Evolutionary conservation across 768 basidiomycete genomes (phyloP).

Genomic region (Scleroderma citrinum): DNA sequence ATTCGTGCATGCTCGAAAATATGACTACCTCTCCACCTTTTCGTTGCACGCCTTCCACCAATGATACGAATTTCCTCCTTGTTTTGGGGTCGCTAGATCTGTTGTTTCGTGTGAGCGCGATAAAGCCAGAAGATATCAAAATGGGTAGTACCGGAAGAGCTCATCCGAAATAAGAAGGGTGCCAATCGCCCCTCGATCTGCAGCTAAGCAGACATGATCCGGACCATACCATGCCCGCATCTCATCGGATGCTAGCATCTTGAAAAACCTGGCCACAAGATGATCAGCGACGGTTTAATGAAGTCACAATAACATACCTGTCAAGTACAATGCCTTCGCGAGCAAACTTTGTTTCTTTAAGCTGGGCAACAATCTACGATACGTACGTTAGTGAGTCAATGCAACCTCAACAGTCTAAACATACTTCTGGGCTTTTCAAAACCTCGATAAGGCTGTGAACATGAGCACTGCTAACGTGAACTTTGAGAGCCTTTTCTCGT

Average conservation of each 20-base stretch:
- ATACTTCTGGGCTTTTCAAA: slow-evolving; percentile 88
- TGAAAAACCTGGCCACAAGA: slow-evolving; percentile 70
- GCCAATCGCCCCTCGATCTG: slow-evolving; percentile 89
- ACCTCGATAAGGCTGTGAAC: slow-evolving; percentile 95
- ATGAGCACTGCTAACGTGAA: slow-evolving; percentile 90
- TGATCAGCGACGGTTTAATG: neutral
- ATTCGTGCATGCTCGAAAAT: slow-evolving; percentile 99
- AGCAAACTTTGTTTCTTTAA: slow-evolving; percentile 96
- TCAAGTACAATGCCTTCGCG: slow-evolving; percentile 89
- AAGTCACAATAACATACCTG: slow-evolving; percentile 41
- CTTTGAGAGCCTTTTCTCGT: slow-evolving; percentile 81
- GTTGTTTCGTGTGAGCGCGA: neutral
- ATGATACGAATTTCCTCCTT: slow-evolving; percentile 76
- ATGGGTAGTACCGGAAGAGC: slow-evolving; percentile 67
- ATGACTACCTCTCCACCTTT: slow-evolving; percentile 93
- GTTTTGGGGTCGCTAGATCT: slow-evolving; percentile 77
- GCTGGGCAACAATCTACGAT: slow-evolving; percentile 57
- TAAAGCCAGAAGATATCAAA: neutral
- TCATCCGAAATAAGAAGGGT: slow-evolving; percentile 93
- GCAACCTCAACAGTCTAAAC: slow-evolving; percentile 2
- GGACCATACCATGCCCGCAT: slow-evolving; percentile 99
- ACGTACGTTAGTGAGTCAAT: neutral
- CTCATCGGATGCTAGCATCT: slow-evolving; percentile 93
- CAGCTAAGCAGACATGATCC: slow-evolving; percentile 86
- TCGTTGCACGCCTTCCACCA: slow-evolving; percentile 84